Evolutionary conservation across 2,329 filamentous ascomycete genomes (phyloP).

Genomic region (Aphanoascus verrucosus): DNA sequence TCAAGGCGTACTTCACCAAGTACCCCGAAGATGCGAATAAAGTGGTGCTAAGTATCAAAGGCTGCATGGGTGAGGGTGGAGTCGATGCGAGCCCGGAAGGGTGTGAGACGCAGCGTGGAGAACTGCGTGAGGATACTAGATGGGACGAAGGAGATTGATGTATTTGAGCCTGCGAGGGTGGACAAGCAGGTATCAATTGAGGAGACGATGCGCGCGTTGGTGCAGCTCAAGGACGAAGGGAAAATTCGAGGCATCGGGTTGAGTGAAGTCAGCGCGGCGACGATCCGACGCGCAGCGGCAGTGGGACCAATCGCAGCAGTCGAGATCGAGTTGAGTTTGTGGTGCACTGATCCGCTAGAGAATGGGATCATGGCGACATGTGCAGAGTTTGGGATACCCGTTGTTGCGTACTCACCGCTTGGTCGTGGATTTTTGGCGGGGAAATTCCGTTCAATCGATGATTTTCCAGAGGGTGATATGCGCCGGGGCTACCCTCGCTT

Average conservation of each 20-base stretch:
- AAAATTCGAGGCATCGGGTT: slow-evolving; percentile 30
- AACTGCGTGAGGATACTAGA: slow-evolving; percentile 40
- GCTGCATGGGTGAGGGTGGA: slow-evolving; percentile 22
- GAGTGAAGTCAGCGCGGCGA: slow-evolving; percentile 29
- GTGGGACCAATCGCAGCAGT: slow-evolving; percentile 46
- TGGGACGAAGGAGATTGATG: slow-evolving; percentile 46
- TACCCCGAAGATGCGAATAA: slow-evolving; percentile 24
- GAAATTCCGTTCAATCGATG: slow-evolving; percentile 36
- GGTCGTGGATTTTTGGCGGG: slow-evolving; percentile 47
- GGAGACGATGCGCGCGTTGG: slow-evolving; percentile 28
- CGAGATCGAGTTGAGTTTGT: slow-evolving; percentile 52
- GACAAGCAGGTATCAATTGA: slow-evolving; percentile 42
- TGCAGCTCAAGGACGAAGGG: slow-evolving; percentile 26
- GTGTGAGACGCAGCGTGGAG: slow-evolving; percentile 45
- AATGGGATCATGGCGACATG: slow-evolving; percentile 50
- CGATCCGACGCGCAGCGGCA: slow-evolving; percentile 32
- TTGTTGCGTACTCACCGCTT: slow-evolving; percentile 51
- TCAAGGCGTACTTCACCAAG: slow-evolving; percentile 21
- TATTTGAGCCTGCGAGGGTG: slow-evolving; percentile 46
- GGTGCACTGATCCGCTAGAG: slow-evolving; percentile 45
- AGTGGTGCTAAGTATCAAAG: slow-evolving; percentile 22
- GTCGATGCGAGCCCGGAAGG: slow-evolving; percentile 38
- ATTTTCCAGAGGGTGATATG: slow-evolving; percentile 41
- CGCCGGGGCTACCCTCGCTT: slow-evolving; percentile 39
- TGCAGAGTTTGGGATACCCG: slow-evolving; percentile 46